Evolutionary conservation across 495 filamentous ascomycete genomes (phyloP).

Genomic region (Talaromyces liani): DNA sequence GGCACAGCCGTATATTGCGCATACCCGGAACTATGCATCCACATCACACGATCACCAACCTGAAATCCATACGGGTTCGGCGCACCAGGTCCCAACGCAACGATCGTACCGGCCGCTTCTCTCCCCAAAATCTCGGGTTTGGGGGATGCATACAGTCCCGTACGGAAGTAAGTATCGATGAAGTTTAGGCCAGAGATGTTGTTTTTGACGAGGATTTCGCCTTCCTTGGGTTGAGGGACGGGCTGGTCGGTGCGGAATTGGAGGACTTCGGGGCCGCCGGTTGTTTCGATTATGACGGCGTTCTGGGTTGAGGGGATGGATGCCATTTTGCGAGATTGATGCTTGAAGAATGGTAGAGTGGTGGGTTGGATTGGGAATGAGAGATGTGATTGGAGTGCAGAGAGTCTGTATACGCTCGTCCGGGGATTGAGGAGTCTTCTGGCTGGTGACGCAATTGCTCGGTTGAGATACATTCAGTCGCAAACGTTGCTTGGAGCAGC

Average conservation of each 20-base stretch:
- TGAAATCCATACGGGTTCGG: conserved; percentile 40
- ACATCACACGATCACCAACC: conserved; percentile 62
- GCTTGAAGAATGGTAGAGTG: not conserved
- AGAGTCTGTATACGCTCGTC: not conserved
- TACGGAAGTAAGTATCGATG: conserved; percentile 85
- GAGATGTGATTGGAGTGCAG: not conserved
- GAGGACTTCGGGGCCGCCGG: conserved; percentile 73
- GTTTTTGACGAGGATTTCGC: conserved; percentile 79
- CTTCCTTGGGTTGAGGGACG: conserved; percentile 62
- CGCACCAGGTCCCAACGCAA: conserved; percentile 38
- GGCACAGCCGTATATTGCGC: conserved; percentile 68
- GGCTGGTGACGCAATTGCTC: not conserved
- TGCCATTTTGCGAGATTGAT: not conserved
- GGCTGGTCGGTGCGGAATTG: conserved; percentile 68
- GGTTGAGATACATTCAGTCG: not conserved
- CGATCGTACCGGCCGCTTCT: conserved; percentile 65
- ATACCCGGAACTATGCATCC: conserved; percentile 55
- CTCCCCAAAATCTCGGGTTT: conserved; percentile 78
- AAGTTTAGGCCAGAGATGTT: conserved; percentile 82
- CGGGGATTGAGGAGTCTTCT: not conserved
- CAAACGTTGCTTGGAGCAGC: not conserved
- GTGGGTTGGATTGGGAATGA: not conserved
- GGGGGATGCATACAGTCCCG: conserved; percentile 70
- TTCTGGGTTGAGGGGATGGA: conserved; percentile 61
- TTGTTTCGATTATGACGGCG: conserved; percentile 65